These are phyloP conservation scores for Fusarium udum DNA, from an alignment of 2,329 filamentous ascomycete species.

Conservation along the genomic window DNA sequence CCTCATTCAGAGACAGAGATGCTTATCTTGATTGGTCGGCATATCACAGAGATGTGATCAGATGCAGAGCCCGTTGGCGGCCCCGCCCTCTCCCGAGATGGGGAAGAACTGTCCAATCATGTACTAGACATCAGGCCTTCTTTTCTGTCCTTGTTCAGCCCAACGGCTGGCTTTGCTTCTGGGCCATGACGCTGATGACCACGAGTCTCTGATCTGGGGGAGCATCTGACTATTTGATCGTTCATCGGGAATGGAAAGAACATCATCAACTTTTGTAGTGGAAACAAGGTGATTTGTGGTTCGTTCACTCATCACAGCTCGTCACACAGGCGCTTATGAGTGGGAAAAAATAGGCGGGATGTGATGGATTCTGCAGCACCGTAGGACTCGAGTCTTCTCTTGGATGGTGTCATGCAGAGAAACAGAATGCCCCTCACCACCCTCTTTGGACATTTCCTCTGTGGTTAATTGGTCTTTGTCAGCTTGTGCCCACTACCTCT, in stretches of 20 bases:
- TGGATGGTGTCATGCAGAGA: conserved; percentile 45
- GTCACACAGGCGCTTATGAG: conserved; percentile 36
- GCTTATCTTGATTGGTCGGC: conserved; percentile 22
- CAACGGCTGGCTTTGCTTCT: conserved; percentile 11
- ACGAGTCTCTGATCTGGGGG: conserved; percentile 30
- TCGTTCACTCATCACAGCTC: conserved; percentile 9
- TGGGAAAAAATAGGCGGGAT: conserved; percentile 19
- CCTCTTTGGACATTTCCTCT: conserved; percentile 14
- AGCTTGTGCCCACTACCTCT: conserved; percentile 23
- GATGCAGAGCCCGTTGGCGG: conserved; percentile 32
- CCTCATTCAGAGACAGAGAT: conserved; percentile 24
- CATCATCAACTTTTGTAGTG: neutral
- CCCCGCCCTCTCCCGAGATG: conserved; percentile 33
- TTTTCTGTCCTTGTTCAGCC: conserved; percentile 10
- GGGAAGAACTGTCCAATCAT: conserved; percentile 25
- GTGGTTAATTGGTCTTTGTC: conserved; percentile 26
- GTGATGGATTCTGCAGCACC: conserved; percentile 30
- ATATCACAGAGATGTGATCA: conserved; percentile 30
- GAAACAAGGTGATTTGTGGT: conserved; percentile 20
- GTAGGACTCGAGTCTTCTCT: conserved; percentile 28
- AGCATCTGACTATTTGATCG: conserved; percentile 32
- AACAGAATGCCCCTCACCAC: conserved; percentile 36
- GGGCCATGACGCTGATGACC: conserved; percentile 34
- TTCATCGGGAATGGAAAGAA: conserved; percentile 1
- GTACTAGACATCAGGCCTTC: neutral